These are phyloP conservation scores for Lodderomyces oxycetoniae DNA, from an alignment of 1,139 yeast genomes.

Conservation along the genomic window DNA sequence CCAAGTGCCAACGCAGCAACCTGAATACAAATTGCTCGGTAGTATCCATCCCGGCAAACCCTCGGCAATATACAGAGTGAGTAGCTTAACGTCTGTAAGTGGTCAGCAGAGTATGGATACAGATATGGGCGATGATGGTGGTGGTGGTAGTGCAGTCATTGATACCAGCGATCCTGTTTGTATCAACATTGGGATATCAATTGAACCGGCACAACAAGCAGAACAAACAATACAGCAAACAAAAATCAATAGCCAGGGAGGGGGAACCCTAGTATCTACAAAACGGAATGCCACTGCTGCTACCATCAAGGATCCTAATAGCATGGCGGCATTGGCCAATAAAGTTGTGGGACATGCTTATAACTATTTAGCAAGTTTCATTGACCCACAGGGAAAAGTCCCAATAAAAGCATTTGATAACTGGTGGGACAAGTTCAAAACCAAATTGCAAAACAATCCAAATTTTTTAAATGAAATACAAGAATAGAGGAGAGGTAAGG, in stretches of 20 bases:
- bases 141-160: conserved; percentile 7
- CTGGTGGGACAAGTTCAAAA: conserved; percentile 94
- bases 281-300: conserved; percentile 15
- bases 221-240: conserved; percentile 42
- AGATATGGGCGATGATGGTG: conserved; percentile 29
- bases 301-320: conserved; percentile 19
- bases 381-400: conserved; percentile 72
- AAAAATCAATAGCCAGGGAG: conserved; percentile 9
- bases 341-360: conserved; percentile 90
- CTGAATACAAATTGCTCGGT: conserved; percentile 77
- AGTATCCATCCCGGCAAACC: conserved; percentile 71
- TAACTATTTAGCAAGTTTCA: conserved; percentile 80
- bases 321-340: conserved; percentile 60
- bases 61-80: conserved; percentile 84
- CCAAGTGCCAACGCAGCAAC: conserved; percentile 5
- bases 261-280: conserved; percentile 15
- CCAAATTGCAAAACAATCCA: conserved; percentile 73
- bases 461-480: conserved; percentile 56
- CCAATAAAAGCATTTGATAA: conserved; percentile 85
- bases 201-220: conserved; percentile 69
- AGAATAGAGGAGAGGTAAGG: conserved; percentile 8
- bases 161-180: conserved; percentile 24
- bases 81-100: conserved; percentile 27
- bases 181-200: conserved; percentile 78
- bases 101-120: conserved; percentile 30